Percentiles rank a stretch among this genome's conserved stretches.
Conservation (phyloP, 371 early-diverging fungal genomes). For the Actinomucor elegans region DNA sequence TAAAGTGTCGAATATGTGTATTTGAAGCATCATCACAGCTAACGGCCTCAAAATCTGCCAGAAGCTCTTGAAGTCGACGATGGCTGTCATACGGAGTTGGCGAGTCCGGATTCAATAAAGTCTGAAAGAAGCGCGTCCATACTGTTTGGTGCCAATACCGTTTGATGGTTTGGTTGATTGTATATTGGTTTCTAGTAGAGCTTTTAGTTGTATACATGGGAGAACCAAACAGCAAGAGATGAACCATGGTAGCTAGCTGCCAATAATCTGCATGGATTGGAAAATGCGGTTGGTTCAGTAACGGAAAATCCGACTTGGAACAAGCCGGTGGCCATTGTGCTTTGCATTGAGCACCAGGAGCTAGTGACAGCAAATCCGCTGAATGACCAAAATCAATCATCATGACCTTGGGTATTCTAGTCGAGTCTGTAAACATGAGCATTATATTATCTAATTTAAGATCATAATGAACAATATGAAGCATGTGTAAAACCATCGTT, state of each 20-base stretch:
- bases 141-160: conserved; percentile 44
- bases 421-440: conserved; percentile 8
- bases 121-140: conserved; percentile 37
- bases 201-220: conserved; percentile 9
- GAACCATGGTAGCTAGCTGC: conserved; percentile 37
- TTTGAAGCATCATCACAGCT: too few species aligned
- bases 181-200: not conserved
- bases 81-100: too few species aligned
- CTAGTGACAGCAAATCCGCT: conserved; percentile 29
- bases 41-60: too few species aligned
- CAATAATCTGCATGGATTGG: conserved; percentile 44
- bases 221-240: conserved; percentile 37
- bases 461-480: conserved; percentile 45
- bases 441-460: conserved; percentile 52
- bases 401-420: conserved; percentile 14
- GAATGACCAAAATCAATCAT: conserved; percentile 53
- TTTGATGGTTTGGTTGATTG: conserved; percentile 28
- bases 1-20: too few species aligned
- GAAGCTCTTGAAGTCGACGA: too few species aligned
- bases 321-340: conserved; percentile 36
- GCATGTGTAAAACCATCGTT: conserved; percentile 26
- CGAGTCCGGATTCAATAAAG: conserved; percentile 31
- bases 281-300: conserved; percentile 14
- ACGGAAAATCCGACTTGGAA: conserved; percentile 17
- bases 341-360: conserved; percentile 6